Percentiles rank a stretch among this genome's conserved stretches.
Evolutionary conservation across 2,329 filamentous ascomycete genomes (phyloP).

Genomic region (Verticillium nubilum): DNA sequence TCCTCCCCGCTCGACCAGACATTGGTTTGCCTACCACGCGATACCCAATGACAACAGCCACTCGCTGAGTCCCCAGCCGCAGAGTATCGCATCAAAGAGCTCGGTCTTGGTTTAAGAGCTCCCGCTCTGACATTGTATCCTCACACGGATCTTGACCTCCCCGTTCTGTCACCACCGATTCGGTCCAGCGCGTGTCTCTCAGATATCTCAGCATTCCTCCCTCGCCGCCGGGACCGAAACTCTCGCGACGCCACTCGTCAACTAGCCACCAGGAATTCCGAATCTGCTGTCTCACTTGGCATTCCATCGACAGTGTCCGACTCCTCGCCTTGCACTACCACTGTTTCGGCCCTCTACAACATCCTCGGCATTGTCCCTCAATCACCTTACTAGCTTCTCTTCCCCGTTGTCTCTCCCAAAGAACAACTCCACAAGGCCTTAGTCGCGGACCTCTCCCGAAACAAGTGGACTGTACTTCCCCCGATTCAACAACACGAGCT

Average conservation of each 20-base stretch:
- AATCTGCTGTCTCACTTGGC: not conserved
- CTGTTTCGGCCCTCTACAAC: not conserved
- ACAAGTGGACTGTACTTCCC: slow-evolving; percentile 8
- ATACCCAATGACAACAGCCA: slow-evolving; percentile 9
- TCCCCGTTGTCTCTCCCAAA: not conserved
- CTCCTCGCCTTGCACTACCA: not conserved
- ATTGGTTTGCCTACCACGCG: slow-evolving; percentile 8
- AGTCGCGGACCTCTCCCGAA: slow-evolving; percentile 10
- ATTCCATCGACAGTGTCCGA: not conserved
- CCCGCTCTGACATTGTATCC: not conserved
- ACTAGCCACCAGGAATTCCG: not conserved
- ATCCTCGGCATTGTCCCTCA: not conserved
- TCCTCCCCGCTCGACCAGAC: too few relatives aligned
- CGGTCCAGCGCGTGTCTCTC: not conserved
- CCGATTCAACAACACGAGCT: slow-evolving; percentile 7
- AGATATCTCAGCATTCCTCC: not conserved
- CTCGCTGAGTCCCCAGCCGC: slow-evolving; percentile 4
- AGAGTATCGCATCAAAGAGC: slow-evolving; percentile 2
- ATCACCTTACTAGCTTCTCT: not conserved
- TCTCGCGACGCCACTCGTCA: not conserved
- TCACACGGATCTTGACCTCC: not conserved
- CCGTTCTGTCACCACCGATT: not conserved
- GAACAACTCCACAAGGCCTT: not conserved
- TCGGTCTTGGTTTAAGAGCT: not conserved
- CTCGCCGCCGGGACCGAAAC: not conserved